phyloP scores from a whole-genome alignment of 2,329 filamentous ascomycete genomes.

The Cordyceps javanica region DNA sequence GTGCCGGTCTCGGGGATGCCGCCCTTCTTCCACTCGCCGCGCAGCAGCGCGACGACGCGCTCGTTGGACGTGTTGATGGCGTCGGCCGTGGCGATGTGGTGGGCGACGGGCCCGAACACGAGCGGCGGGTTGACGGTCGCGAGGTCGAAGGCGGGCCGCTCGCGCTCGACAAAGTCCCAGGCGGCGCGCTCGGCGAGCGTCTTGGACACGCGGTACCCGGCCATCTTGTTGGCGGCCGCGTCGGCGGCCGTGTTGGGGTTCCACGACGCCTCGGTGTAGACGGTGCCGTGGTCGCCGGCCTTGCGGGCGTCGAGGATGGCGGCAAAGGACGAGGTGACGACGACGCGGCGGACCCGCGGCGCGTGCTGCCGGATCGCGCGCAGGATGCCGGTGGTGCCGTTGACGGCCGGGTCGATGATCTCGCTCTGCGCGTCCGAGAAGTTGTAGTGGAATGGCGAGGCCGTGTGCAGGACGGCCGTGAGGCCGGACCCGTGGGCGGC shows the following conservation, averaged over 20 bases:
- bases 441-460: conserved; percentile 53
- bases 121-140: conserved; percentile 50
- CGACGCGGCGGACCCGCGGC: conserved; percentile 49
- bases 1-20: conserved; percentile 34
- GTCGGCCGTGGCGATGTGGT: conserved; percentile 38
- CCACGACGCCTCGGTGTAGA: conserved; percentile 45
- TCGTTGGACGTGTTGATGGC: conserved; percentile 49
- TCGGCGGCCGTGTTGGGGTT: conserved; percentile 46
- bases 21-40: conserved; percentile 40
- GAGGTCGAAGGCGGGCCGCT: conserved; percentile 42
- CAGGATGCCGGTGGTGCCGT: conserved; percentile 62
- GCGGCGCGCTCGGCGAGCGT: conserved; percentile 47
- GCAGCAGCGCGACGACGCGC: conserved; percentile 44
- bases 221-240: conserved; percentile 30
- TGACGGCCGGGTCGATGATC: conserved; percentile 51
- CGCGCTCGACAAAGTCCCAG: conserved; percentile 43
- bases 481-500: conserved; percentile 42
- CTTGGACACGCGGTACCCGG: conserved; percentile 50
- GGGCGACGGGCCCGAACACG: conserved; percentile 47
- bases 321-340: conserved; percentile 50
- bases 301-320: conserved; percentile 38
- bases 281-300: conserved; percentile 31
- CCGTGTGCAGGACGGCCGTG: conserved; percentile 54
- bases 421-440: conserved; percentile 45
- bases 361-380: conserved; percentile 57